Evolutionary conservation across 2,329 filamentous ascomycete species (phyloP).

Genomic region (Byssochlamys sp.): DNA sequence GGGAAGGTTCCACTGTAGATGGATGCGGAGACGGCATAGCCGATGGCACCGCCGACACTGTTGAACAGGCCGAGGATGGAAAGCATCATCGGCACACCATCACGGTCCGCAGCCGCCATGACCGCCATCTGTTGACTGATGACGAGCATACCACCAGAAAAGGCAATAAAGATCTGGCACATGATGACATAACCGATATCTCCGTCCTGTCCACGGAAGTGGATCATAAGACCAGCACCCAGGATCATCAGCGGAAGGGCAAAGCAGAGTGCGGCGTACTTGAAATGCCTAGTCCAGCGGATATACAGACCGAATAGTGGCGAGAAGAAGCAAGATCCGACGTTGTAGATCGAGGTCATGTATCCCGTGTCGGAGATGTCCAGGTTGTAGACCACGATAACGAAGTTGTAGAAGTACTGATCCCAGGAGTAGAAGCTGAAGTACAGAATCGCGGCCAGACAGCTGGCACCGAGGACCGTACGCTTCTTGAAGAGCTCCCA

Average conservation of each 20-base stretch:
- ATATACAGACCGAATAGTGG: slow-evolving; percentile 43
- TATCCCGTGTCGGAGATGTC: slow-evolving; percentile 36
- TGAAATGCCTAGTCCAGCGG: slow-evolving; percentile 43
- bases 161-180: slow-evolving; percentile 48
- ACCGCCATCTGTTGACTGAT: slow-evolving; percentile 50
- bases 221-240: slow-evolving; percentile 47
- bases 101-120: slow-evolving; percentile 46
- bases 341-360: slow-evolving; percentile 43
- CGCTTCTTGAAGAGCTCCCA: slow-evolving; percentile 43
- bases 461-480: slow-evolving; percentile 44
- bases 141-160: slow-evolving; percentile 45
- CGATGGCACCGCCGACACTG: slow-evolving; percentile 28
- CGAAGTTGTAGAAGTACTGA: slow-evolving; percentile 45
- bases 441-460: slow-evolving; percentile 40
- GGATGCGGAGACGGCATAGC: slow-evolving; percentile 18
- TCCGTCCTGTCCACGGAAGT: slow-evolving; percentile 43
- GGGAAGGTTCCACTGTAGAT: slow-evolving; percentile 54
- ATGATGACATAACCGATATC: slow-evolving; percentile 44
- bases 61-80: slow-evolving; percentile 26
- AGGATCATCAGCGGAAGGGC: slow-evolving; percentile 44
- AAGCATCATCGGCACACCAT: slow-evolving; percentile 42
- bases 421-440: slow-evolving; percentile 47
- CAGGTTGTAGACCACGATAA: slow-evolving; percentile 45
- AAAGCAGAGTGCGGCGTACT: slow-evolving; percentile 42
- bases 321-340: slow-evolving; percentile 45